Percentiles rank a stretch among this genome's conserved stretches.
Conservation (phyloP, 2,329 filamentous ascomycete species). For the Monosporascus sp. region DNA sequence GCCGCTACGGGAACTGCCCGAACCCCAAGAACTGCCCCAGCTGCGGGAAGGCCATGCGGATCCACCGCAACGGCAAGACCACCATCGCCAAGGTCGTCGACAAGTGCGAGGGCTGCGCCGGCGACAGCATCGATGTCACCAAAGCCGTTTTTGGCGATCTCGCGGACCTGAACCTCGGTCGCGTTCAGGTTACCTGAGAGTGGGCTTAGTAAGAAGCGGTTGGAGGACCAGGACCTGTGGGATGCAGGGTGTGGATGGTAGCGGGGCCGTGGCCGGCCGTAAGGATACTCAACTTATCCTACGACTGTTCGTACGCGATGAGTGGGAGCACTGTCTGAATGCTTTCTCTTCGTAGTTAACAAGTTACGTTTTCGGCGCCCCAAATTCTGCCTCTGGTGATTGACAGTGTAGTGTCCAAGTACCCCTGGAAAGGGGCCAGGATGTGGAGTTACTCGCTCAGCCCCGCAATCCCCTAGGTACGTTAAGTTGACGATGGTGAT, state of each 20-base stretch:
- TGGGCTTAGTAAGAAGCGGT: conserved; percentile 1
- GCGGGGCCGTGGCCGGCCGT: too few species aligned
- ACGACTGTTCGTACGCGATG: too few species aligned
- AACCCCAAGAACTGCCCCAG: conserved; percentile 8
- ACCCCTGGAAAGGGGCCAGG: too few species aligned
- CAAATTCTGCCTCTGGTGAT: too few species aligned
- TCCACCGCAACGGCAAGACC: conserved; percentile 18
- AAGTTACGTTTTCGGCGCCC: too few species aligned
- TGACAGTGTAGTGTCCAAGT: too few species aligned
- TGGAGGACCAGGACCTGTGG: not conserved
- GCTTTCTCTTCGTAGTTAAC: too few species aligned
- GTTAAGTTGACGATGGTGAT: too few species aligned
- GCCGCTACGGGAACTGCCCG: conserved; percentile 5
- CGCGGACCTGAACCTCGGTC: conserved; percentile 5
- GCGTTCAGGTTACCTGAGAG: conserved; percentile 18
- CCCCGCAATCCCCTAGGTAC: too few species aligned
- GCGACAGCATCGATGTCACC: conserved; percentile 22
- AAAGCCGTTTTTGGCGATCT: conserved; percentile 17
- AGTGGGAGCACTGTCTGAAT: too few species aligned
- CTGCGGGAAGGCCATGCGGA: conserved; percentile 21
- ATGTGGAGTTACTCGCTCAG: too few species aligned
- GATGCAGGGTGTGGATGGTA: not conserved
- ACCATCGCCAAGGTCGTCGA: conserved; percentile 21
- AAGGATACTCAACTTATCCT: too few species aligned
- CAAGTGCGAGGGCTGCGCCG: conserved; percentile 20